A percentile compares a stretch with the other conserved stretches of the same genome.
These are phyloP conservation scores for Colletotrichum viniferum DNA, from an alignment of 2,329 filamentous ascomycete genomes.

Conservation along the genomic window DNA sequence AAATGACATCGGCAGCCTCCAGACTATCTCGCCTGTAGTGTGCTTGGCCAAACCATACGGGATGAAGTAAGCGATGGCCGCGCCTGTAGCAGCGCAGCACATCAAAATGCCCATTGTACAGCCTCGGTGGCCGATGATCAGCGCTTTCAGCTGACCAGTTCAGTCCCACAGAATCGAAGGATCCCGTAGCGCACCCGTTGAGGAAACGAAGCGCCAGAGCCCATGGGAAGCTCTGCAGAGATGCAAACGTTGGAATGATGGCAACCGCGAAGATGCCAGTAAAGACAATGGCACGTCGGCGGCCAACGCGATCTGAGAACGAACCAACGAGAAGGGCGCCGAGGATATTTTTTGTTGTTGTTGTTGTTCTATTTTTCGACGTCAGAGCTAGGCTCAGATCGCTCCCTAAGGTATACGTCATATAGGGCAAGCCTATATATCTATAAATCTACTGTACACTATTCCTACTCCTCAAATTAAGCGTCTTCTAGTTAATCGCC, in stretches of 20 bases:
- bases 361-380: too few species aligned
- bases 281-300: neutral
- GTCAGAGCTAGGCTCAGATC: too few species aligned
- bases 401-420: too few species aligned
- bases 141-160: neutral
- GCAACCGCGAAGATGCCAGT: neutral
- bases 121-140: neutral
- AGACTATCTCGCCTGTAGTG: neutral
- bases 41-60: neutral
- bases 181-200: neutral
- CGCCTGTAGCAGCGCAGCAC: neutral
- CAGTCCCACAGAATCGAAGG: neutral
- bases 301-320: neutral
- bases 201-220: neutral
- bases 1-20: neutral
- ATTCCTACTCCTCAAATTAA: too few species aligned
- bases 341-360: too few species aligned
- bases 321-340: neutral
- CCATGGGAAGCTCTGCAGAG: neutral
- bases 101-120: neutral
- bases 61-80: neutral
- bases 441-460: too few species aligned
- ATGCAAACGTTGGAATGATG: neutral
- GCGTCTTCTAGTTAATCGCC: too few species aligned
- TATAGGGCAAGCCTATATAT: too few species aligned